These are phyloP conservation scores for Sinapis alba DNA, from an alignment of 441 rosid species.

Conservation along the genomic window DNA sequence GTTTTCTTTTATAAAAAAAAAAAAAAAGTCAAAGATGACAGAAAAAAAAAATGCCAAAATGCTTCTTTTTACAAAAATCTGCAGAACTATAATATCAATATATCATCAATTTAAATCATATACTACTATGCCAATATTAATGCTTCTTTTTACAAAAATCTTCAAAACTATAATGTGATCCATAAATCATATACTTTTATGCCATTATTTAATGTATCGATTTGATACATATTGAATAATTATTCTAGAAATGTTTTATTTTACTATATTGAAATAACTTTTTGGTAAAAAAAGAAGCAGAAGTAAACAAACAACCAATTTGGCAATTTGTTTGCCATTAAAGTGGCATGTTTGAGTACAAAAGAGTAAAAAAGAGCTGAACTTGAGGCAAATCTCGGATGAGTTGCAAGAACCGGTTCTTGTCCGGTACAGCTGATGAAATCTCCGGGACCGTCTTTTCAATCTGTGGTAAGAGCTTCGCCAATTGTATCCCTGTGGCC, in stretches of 20 bases:
- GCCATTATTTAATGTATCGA: background rate
- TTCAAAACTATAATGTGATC: no score
- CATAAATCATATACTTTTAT: background rate
- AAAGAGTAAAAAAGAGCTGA: conserved; percentile 75
- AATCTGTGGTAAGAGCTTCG: conserved; percentile 73
- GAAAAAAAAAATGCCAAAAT: no score
- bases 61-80: no score
- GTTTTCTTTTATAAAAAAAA: background rate
- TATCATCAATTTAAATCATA: background rate
- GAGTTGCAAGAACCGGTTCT: conserved; percentile 54
- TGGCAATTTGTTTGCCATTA: conserved; percentile 6
- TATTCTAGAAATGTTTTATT: background rate
- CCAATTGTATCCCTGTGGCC: conserved; percentile 63
- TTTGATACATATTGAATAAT: conserved; percentile 26
- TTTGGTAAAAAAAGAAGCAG: background rate
- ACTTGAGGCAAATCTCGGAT: conserved; percentile 61
- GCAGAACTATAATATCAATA: background rate
- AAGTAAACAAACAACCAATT: conserved; percentile 11
- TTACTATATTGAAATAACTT: background rate
- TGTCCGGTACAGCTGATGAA: conserved; percentile 55
- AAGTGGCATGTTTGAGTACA: conserved; percentile 67
- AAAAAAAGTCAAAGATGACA: no score
- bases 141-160: no score
- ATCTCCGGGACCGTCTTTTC: conserved; percentile 54
- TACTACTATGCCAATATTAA: no score